Base-by-base conservation (phyloP, 2,329 filamentous ascomycete genomes). In the Colletotrichum sp. region DNA sequence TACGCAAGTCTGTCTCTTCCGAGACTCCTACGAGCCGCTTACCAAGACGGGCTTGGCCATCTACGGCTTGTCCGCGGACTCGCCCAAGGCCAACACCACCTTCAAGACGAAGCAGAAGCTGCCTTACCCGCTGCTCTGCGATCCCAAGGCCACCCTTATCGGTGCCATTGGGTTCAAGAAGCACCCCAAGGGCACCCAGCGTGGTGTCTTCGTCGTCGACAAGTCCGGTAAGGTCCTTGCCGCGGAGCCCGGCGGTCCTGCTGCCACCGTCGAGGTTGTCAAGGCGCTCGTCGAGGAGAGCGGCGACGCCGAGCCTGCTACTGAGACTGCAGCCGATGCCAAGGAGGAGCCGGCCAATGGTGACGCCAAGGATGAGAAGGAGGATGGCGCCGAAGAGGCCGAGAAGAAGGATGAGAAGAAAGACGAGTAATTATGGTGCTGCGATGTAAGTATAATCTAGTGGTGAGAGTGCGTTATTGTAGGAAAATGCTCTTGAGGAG, bases 51-150 rank as follows among this genome's bases (percentile, higher is more conserved):
- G 96, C 11, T 91, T 98, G 76, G 90, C 93, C 82, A 95, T 99
- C 86, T 98, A 95, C 84, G 97, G 97, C 72, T 92, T 99, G 67
- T 98, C 95, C 77, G 91, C 91, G 80, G 97, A 98, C 87, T 94
- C 93, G 64, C 93, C 95, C 81, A 98, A 97, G 87, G 92, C 95
- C 81, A 99, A 99, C 88, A 96, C 95, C 28, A 95, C 92, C 61
- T 99, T 98, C 90, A 94, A 95, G 86, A 93, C 92, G 55, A 98
- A 98, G 88, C 95, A 98, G 85, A 95, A 94, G 78, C 91, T 98
- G 70, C 95, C 94, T 7, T 99, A 98, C 85, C 88, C 94, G 44
- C 91, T 99, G 61, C 91, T 99, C 55, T 98, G 96, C 87, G 96
- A 99, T 84, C 91, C 93, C 8, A 86, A 87, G 68, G 91, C 90